A percentile compares a stretch with the other conserved stretches of the same genome.
Conservation (phyloP, 805 yeast genomes). For the Kazachstania bromeliacearum region DNA sequence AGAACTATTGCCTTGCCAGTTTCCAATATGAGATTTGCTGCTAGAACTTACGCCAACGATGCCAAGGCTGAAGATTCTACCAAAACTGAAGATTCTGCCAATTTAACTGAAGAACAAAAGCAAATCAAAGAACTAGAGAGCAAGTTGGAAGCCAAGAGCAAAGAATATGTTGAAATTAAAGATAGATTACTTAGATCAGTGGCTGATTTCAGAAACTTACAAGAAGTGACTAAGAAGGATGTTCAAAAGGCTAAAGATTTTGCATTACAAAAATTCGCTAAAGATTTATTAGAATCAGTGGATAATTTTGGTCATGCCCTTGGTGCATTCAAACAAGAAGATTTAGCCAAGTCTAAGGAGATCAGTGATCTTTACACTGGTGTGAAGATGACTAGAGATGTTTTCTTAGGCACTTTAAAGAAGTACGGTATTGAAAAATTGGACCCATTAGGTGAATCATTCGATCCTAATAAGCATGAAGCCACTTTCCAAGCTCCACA, state of each 20-base stretch:
- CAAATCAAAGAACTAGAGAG: constrained; percentile 35
- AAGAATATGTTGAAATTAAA: constrained; percentile 72
- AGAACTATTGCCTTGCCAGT: constrained; percentile 1
- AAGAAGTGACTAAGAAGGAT: constrained; percentile 82
- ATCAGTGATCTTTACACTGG: constrained; percentile 76
- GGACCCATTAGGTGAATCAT: constrained; percentile 74
- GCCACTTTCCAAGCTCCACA: constrained; percentile 84
- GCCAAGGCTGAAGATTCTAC: constrained; percentile 15
- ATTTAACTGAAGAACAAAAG: constrained; percentile 19
- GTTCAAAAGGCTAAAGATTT: constrained; percentile 79
- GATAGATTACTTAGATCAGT: constrained; percentile 74
- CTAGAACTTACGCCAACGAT: constrained; percentile 22
- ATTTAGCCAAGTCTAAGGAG: constrained; percentile 48
- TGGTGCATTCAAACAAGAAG: constrained; percentile 56
- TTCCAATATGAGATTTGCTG: not conserved
- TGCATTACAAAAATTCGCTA: constrained; percentile 87
- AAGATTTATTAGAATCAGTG: constrained; percentile 78
- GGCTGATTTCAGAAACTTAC: constrained; percentile 89
- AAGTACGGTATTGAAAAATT: constrained; percentile 75
- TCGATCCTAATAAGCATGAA: constrained; percentile 88
- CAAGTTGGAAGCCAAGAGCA: constrained; percentile 51
- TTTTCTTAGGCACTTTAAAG: constrained; percentile 73
- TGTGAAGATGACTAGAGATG: constrained; percentile 78
- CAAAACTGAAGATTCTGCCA: constrained; percentile 9
- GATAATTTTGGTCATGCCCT: constrained; percentile 88